Base-by-base conservation (phyloP, 2,329 filamentous ascomycete species). In the Berkeleyomyces basicola region DNA sequence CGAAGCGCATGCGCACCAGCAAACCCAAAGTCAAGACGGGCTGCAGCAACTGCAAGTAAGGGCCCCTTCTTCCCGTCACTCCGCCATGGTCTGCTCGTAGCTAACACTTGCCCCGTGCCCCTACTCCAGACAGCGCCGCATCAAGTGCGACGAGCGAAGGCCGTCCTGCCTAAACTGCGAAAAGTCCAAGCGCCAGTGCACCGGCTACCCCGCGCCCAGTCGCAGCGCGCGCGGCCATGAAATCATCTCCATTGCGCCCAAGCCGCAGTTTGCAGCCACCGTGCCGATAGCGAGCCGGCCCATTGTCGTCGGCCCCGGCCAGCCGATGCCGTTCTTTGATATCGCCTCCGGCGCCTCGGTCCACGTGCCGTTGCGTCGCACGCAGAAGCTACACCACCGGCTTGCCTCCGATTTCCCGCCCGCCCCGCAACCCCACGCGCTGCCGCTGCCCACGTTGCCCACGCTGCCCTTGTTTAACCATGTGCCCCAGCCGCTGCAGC, bases 21-120 rank as follows among this genome's bases (percentile, higher is more conserved):
- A 79, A 76, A 66, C 79, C 80, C 11, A 85, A 85, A 70, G 82
- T 84, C 66, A 85, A 84, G 73, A 85, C 82, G 0, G 83, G 83
- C 47, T 86, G 83, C 71, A 77, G 76, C 68, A 84, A 82, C 70
- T 86, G 83, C 83, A 86, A 86, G 83, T 85, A 76, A 70, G 82
- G 58, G 43, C 62, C 40, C 37, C 40, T 58, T 16, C 11, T 23
- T 58, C 23, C 6, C 23, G 4, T 60, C 23, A 23, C 23, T 23
- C 23, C 2, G 23, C 23, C 16, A 51, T 11, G 9, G 49, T 51
- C 7, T 4, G 23, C 36, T 14, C 7, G 60, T 40, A n/a, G 40
- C 58, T 59, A 58, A 60, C 57, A 43, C 14, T 10, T 3, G 14
- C 9, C 36, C 59, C 42, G 47, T 31, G 37, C 36, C 16, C 31